Conservation (phyloP, 2,329 filamentous ascomycete species). For the Chaetomiaceae sp. region DNA sequence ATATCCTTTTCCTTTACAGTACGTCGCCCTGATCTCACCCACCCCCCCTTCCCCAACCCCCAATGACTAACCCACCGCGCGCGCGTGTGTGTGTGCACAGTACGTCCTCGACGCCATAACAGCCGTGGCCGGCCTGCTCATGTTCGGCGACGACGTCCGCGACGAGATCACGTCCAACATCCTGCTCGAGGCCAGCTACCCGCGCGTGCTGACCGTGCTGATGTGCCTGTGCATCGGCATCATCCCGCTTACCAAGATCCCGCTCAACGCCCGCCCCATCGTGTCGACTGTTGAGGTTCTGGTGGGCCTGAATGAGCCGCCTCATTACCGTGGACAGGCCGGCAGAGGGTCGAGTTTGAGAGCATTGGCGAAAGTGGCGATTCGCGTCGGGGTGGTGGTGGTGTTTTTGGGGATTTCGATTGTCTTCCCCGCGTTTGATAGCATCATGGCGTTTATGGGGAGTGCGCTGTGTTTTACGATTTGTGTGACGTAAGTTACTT, state of each 20-base stretch:
- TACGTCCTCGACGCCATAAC: constrained; percentile 77
- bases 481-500: constrained; percentile 64
- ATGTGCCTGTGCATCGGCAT: constrained; percentile 86
- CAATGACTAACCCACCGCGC: not conserved
- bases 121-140: constrained; percentile 78
- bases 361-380: constrained; percentile 52
- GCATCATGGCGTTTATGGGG: constrained; percentile 87
- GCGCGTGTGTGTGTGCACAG: constrained; percentile 40
- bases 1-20: constrained; percentile 83
- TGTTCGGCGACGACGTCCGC: constrained; percentile 87
- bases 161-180: constrained; percentile 93
- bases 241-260: constrained; percentile 94
- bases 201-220: constrained; percentile 65
- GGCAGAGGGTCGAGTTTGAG: constrained; percentile 56
- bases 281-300: constrained; percentile 80
- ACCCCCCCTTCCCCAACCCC: not conserved
- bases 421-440: constrained; percentile 71
- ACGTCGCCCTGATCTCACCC: constrained; percentile 31
- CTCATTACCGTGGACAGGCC: constrained; percentile 44
- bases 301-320: constrained; percentile 59
- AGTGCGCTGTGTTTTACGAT: constrained; percentile 89
- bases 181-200: constrained; percentile 69
- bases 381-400: constrained; percentile 65
- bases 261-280: constrained; percentile 82
- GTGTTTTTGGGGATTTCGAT: constrained; percentile 71